A percentile compares a stretch with the other conserved stretches of the same genome.
Evolutionary conservation across 352 stramenopile genomes (phyloP).

Genomic region (Globisporangium apiculatum): DNA sequence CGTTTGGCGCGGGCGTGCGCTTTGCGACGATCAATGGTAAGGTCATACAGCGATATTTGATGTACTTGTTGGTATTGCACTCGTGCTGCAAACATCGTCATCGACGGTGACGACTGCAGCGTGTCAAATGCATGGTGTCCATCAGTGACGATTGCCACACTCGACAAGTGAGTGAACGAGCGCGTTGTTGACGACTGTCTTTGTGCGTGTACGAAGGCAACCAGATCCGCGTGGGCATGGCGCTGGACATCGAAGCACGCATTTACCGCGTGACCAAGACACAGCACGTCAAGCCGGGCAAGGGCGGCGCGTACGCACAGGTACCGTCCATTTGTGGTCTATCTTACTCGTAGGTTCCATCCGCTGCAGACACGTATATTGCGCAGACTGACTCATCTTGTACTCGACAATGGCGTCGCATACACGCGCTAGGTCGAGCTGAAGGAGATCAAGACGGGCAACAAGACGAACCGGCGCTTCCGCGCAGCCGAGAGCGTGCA

Average conservation of each 20-base stretch:
- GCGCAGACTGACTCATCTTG: neutral
- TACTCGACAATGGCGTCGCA: neutral
- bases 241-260: constrained; percentile 73
- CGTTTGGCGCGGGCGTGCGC: constrained; percentile 28
- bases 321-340: constrained; percentile 11
- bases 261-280: constrained; percentile 83
- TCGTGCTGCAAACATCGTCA: neutral
- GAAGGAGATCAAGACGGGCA: constrained; percentile 84
- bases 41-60: too few relatives aligned
- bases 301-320: constrained; percentile 77
- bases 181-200: too few relatives aligned
- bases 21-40: constrained; percentile 68
- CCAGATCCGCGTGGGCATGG: constrained; percentile 75
- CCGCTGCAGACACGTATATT: neutral
- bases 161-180: too few relatives aligned
- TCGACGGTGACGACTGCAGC: neutral
- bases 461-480: constrained; percentile 80
- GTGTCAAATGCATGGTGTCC: too few relatives aligned
- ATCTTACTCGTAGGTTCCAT: too few relatives aligned
- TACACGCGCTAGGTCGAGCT: constrained; percentile 45
- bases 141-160: too few relatives aligned
- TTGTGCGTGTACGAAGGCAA: constrained; percentile 34
- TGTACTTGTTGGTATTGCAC: neutral
- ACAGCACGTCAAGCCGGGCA: constrained; percentile 82
- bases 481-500: constrained; percentile 70